Evolutionary conservation across 192 early-diverging fungal genomes (phyloP).

Genomic region (Coemansia javaensis): DNA sequence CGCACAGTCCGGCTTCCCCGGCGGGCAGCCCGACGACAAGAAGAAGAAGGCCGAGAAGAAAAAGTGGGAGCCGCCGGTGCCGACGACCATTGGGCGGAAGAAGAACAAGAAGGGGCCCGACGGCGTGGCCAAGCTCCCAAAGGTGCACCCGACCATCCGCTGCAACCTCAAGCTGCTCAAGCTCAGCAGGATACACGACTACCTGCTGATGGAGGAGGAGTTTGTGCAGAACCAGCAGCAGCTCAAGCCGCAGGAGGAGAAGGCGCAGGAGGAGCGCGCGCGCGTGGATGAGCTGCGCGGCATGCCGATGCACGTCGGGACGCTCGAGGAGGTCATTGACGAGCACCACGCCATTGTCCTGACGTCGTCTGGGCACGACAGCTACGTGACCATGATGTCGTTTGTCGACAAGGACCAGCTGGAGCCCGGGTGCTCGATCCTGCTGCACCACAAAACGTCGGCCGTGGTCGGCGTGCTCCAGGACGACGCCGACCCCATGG

Average conservation of each 20-base stretch:
- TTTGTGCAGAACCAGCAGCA: slow-evolving; percentile 99
- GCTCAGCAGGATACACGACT: slow-evolving; percentile 98
- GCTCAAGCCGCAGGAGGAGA: slow-evolving; percentile 96
- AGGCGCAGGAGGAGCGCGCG: slow-evolving; percentile 86
- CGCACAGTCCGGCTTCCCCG: slow-evolving; percentile 70
- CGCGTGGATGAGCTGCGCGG: slow-evolving; percentile 94
- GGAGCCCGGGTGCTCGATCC: slow-evolving; percentile 93
- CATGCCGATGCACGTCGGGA: slow-evolving; percentile 93
- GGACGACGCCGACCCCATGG: slow-evolving; percentile 97
- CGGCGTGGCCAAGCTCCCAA: slow-evolving; percentile 83
- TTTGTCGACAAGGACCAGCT: slow-evolving; percentile 99
- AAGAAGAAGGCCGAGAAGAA: slow-evolving; percentile 84
- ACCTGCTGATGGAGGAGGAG: slow-evolving; percentile 97
- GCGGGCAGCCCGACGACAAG: slow-evolving; percentile 60
- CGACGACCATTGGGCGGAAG: slow-evolving; percentile 98
- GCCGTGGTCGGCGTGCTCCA: slow-evolving; percentile 91
- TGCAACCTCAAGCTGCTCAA: slow-evolving; percentile 97
- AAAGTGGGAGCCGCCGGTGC: slow-evolving; percentile 98
- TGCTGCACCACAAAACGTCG: slow-evolving; percentile 89
- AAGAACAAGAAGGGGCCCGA: slow-evolving; percentile 93
- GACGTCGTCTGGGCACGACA: slow-evolving; percentile 85
- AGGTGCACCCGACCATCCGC: slow-evolving; percentile 96
- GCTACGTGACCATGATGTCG: slow-evolving; percentile 95
- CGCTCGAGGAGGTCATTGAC: slow-evolving; percentile 98
- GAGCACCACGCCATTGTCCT: slow-evolving; percentile 99